Evolutionary conservation across 192 early-diverging fungal genomes (phyloP).

Genomic region (Coemansia aciculifera): DNA sequence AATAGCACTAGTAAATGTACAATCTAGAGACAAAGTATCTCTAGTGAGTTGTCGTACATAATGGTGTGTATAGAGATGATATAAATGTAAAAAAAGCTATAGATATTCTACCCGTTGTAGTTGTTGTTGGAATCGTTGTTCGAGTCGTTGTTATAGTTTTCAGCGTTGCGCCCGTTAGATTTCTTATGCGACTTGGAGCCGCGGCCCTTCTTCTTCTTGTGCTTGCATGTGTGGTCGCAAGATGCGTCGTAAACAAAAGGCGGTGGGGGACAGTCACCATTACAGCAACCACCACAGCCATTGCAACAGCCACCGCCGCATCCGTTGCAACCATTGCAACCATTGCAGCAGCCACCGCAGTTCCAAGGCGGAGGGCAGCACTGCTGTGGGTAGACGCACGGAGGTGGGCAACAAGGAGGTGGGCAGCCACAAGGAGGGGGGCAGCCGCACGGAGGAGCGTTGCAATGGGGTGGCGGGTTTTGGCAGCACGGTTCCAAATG

Average conservation of each 20-base stretch:
- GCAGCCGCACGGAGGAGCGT: slow-evolving; percentile 20
- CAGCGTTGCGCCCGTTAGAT: neutral
- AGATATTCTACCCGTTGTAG: neutral
- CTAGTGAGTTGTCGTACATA: neutral
- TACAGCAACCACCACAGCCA: neutral
- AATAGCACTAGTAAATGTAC: too few relatives aligned
- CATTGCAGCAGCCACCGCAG: slow-evolving; percentile 2
- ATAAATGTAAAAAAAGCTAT: neutral
- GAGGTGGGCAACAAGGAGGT: slow-evolving; percentile 7
- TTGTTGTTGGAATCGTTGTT: neutral
- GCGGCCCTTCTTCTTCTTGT: slow-evolving; percentile 16
- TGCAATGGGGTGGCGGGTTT: slow-evolving; percentile 22
- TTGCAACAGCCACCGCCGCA: slow-evolving; percentile 8
- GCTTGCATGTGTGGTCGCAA: slow-evolving; percentile 10
- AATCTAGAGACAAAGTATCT: neutral
- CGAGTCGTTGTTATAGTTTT: neutral
- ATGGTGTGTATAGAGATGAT: too few relatives aligned
- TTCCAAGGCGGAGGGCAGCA: slow-evolving; percentile 16
- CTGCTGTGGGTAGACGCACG: slow-evolving; percentile 21
- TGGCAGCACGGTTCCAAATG: slow-evolving; percentile 32
- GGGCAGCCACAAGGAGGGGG: slow-evolving; percentile 25
- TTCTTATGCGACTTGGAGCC: slow-evolving; percentile 8
- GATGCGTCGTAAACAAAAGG: slow-evolving; percentile 38
- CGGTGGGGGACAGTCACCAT: slow-evolving; percentile 27
- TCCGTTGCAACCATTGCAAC: slow-evolving; percentile 12